A percentile compares a stretch with the other conserved stretches of the same genome.
Conservation (phyloP, 1,284 basidiomycete species). For the Tylopilus orsonianus region DNA sequence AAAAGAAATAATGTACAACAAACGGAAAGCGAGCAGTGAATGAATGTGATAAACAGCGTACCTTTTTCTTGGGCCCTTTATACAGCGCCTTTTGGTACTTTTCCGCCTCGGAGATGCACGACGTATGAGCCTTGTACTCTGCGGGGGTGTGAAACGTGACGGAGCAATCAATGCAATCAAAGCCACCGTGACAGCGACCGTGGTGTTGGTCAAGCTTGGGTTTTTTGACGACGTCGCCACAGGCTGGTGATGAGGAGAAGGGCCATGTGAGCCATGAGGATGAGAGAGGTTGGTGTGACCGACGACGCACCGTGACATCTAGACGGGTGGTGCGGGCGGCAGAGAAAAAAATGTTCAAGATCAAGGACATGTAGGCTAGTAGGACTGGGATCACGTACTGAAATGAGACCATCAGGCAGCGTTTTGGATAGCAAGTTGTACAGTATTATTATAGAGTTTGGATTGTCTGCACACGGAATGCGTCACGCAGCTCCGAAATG, state of each 20-base stretch:
- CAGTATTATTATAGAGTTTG: no score
- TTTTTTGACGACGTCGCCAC: slow-evolving; percentile 87
- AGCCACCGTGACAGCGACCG: slow-evolving; percentile 59
- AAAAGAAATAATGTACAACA: no score
- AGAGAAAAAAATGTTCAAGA: neutral
- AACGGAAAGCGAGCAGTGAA: neutral
- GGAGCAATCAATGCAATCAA: slow-evolving; percentile 88
- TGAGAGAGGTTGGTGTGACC: neutral
- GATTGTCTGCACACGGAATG: slow-evolving; percentile 42
- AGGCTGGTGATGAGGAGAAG: slow-evolving; percentile 43
- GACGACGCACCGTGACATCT: slow-evolving; percentile 23
- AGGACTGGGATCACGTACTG: slow-evolving; percentile 23
- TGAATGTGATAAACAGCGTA: slow-evolving; percentile 5
- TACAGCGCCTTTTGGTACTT: slow-evolving; percentile 89
- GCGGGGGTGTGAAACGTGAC: slow-evolving; percentile 73
- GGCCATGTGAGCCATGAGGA: neutral
- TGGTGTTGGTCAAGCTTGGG: slow-evolving; percentile 82
- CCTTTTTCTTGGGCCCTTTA: slow-evolving; percentile 28
- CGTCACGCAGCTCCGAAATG: neutral
- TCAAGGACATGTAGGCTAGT: neutral
- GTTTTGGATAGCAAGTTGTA: neutral
- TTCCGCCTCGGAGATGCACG: slow-evolving; percentile 86
- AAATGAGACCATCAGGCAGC: slow-evolving; percentile 32
- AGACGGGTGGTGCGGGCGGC: neutral
- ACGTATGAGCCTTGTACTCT: slow-evolving; percentile 81